Conservation (phyloP, 148 eudicot genomes). For the Bassia scoparia region DNA sequence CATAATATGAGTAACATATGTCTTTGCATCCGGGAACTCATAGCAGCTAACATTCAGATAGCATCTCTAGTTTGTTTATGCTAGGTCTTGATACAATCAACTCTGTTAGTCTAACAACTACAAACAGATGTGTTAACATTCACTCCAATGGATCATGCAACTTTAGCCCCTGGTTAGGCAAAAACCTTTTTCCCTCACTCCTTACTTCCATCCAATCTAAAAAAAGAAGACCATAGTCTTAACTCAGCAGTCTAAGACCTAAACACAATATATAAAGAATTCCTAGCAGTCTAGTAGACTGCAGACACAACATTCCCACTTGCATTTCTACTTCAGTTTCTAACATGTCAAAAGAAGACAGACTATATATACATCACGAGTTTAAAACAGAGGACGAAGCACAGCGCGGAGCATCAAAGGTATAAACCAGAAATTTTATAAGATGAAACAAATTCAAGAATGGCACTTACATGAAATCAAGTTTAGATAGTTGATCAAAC, state of each 20-base stretch:
- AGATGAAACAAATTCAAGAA: not conserved
- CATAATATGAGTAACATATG: not conserved
- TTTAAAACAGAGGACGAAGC: not conserved
- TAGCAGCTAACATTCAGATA: not conserved
- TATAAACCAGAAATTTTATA: not conserved
- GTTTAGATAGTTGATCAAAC: conserved; percentile 52
- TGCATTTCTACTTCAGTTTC: not conserved
- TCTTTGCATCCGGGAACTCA: not conserved
- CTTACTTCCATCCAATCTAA: not conserved
- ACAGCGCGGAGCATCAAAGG: not conserved
- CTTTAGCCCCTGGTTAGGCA: not conserved
- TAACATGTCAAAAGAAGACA: not conserved
- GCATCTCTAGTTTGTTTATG: not conserved
- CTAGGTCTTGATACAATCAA: no score
- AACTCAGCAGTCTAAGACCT: not conserved
- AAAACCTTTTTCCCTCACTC: not conserved
- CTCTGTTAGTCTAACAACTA: not conserved
- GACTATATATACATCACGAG: not conserved
- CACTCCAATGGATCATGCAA: not conserved
- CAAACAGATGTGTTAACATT: not conserved
- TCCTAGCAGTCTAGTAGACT: not conserved
- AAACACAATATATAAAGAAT: not conserved
- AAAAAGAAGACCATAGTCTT: not conserved
- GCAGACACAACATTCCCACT: not conserved
- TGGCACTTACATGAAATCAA: conserved; percentile 48